Percentiles rank a stretch among this genome's conserved stretches.
phyloP scores from a whole-genome alignment of 495 filamentous ascomycete genomes.

The Neurospora hispaniola region DNA sequence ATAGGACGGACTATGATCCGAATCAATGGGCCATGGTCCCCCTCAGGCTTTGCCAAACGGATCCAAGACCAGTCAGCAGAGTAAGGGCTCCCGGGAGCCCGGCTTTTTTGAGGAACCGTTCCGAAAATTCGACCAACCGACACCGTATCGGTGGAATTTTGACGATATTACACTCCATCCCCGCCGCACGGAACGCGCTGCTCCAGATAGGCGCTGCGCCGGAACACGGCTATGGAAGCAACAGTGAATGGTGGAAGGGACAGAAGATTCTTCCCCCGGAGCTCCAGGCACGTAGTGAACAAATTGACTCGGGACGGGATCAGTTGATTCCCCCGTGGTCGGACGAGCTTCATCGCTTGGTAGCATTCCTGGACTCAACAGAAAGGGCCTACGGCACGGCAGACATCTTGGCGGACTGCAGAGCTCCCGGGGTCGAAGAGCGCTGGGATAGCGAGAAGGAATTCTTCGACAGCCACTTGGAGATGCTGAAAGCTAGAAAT shows the following conservation, averaged over 20 bases:
- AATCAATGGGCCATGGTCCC: conserved; percentile 67
- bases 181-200: conserved; percentile 65
- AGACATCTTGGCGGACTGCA: conserved; percentile 32
- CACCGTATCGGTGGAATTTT: conserved; percentile 58
- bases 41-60: conserved; percentile 5
- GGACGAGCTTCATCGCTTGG: conserved; percentile 61
- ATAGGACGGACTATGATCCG: conserved; percentile 59
- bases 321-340: conserved; percentile 26
- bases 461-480: conserved; percentile 14
- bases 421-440: not conserved
- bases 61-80: conserved; percentile 37
- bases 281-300: conserved; percentile 38
- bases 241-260: conserved; percentile 82
- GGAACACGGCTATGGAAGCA: conserved; percentile 51
- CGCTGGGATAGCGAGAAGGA: conserved; percentile 16
- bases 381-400: conserved; percentile 72
- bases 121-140: conserved; percentile 9
- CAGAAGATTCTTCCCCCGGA: conserved; percentile 47
- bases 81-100: conserved; percentile 49
- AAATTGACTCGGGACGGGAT: not conserved
- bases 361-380: conserved; percentile 75
- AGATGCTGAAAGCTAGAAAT: not conserved
- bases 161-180: conserved; percentile 76
- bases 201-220: conserved; percentile 41
- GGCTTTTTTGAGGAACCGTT: conserved; percentile 58